Evolutionary conservation across 179 eudicot genomes (phyloP), one percentile per base, ranked within the genome.

Genomic region (Camellia oleifera): DNA sequence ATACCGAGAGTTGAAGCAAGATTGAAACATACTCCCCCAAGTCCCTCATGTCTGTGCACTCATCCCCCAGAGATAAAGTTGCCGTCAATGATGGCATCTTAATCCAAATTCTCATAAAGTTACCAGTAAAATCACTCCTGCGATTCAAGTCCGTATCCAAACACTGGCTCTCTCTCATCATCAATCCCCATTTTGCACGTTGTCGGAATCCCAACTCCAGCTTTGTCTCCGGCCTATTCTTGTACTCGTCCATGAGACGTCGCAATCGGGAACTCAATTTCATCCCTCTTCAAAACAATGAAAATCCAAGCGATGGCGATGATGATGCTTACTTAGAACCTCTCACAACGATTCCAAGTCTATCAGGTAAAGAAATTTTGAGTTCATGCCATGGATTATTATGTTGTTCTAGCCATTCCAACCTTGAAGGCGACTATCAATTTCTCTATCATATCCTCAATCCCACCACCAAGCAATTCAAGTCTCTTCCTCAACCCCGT

Each of bases 91-190:
- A 82, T 5, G 82, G 84, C 63, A 79, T 87, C 74, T 73, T 87
- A 69, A 80, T 71, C 2, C 60, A 80, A 53, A 82, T 84, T 53
- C 70, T 87, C 0, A 70, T 75, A 2, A 74, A 81, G 11, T 72
- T 87, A 15, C 89, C 89, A 0, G 54, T 80, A 7, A 82, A 83
- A 78, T 80, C 87, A 14, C 80, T 87, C 4, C 72, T 84, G 14
- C 84, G 77, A 0, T 87, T 64, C 58, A 82, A 87, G 69, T 80
- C 77, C 12, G 87, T 82, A 0, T 82, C 89, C 3, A 86, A 79
- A 70, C 68, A 77, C 32, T 83, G 88, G 88, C 72, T 50, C 17
- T 56, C 73, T 9, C 78, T 82, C 48, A 86, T 86, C 52, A 32
- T 80, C 45, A 45, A 60, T 18, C 79, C 81, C 18, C 8, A 40